A percentile compares a stretch with the other conserved stretches of the same genome.
Conservation (phyloP, 164 flowering plant species). For the Vitis cinerea region DNA sequence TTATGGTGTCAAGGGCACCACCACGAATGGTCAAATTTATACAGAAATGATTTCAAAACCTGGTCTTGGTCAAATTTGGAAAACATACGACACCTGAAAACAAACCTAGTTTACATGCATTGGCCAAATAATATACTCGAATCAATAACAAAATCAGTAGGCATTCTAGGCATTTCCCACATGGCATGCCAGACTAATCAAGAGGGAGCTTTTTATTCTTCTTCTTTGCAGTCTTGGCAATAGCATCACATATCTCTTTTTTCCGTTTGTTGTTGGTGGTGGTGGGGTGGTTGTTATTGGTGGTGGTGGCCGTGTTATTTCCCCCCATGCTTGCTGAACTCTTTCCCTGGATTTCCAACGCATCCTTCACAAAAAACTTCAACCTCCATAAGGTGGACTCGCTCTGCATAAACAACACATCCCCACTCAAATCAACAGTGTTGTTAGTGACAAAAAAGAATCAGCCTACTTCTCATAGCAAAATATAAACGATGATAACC, state of each 20-base stretch:
- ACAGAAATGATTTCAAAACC: too few relatives aligned
- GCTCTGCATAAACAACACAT: conserved; percentile 45
- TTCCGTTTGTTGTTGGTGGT: conserved; percentile 46
- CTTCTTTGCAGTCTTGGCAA: conserved; percentile 61
- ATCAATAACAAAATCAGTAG: too few relatives aligned
- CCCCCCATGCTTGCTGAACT: conserved; percentile 35
- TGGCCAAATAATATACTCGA: too few relatives aligned
- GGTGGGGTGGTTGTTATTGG: conserved; percentile 15
- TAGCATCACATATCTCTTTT: conserved; percentile 58
- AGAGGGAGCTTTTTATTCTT: conserved; percentile 42
- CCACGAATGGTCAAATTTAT: too few relatives aligned
- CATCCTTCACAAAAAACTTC: conserved; percentile 71
- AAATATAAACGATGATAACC: conserved; percentile 32
- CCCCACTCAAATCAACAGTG: not conserved
- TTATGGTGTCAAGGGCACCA: too few relatives aligned
- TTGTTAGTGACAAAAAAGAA: not conserved
- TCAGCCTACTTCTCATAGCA: not conserved
- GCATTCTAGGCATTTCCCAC: too few relatives aligned
- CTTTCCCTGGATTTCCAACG: conserved; percentile 54
- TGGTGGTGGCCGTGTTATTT: conserved; percentile 15
- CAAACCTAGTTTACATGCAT: too few relatives aligned
- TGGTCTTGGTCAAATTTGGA: too few relatives aligned
- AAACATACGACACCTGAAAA: too few relatives aligned
- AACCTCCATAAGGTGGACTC: conserved; percentile 87
- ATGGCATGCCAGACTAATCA: not conserved